These are phyloP conservation scores for Cladosporium velox DNA, from an alignment of 2,329 filamentous ascomycete species.

Conservation along the genomic window DNA sequence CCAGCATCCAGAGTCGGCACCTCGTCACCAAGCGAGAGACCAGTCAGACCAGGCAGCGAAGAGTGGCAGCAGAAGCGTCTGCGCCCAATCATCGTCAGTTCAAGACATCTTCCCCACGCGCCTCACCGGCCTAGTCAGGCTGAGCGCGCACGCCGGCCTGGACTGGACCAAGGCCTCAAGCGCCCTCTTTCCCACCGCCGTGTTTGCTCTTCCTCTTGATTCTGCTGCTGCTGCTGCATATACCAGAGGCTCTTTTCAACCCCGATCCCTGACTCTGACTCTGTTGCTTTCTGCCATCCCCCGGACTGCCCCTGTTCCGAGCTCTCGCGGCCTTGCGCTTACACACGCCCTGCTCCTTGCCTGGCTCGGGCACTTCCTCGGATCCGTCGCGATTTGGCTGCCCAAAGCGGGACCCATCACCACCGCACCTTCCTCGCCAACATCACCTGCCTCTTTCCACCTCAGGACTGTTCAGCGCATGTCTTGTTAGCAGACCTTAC, in stretches of 20 bases:
- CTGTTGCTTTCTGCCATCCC: background rate
- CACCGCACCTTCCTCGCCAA: background rate
- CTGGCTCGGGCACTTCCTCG: constrained; percentile 13
- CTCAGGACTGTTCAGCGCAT: background rate
- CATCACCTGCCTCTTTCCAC: background rate
- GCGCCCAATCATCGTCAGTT: background rate
- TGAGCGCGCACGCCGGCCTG: constrained; percentile 11
- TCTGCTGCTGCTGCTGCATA: constrained; percentile 2
- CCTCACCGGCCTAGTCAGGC: constrained; percentile 10
- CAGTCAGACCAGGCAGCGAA: background rate
- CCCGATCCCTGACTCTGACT: background rate
- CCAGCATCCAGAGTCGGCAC: background rate
- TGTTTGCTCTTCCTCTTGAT: constrained; percentile 6
- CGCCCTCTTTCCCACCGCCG: constrained; percentile 5
- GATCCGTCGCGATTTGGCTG: constrained; percentile 20
- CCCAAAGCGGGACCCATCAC: constrained; percentile 19
- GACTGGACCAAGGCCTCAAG: constrained; percentile 5
- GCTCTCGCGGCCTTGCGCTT: background rate
- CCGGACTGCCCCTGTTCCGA: background rate
- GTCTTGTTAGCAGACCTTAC: background rate
- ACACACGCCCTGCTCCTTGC: constrained; percentile 1
- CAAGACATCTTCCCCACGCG: constrained; percentile 8
- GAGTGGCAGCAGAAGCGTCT: background rate
- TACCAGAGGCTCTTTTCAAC: background rate
- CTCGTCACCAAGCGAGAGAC: background rate